Conservation (phyloP, 108 stramenopile species). For the Skeletonema menzelii region DNA sequence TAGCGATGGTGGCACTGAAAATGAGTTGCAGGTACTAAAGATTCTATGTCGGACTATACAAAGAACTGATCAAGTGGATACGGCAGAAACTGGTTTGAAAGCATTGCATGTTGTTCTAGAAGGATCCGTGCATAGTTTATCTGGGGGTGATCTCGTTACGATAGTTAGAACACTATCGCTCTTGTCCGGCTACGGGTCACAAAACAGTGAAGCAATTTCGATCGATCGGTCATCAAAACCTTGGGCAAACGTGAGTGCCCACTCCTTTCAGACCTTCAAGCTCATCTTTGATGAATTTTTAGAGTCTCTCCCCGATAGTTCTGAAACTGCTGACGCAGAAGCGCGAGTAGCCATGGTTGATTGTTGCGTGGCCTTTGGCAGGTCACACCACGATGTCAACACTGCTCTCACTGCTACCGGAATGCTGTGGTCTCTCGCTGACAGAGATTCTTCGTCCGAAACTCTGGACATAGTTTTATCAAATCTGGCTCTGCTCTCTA, state of each 20-base stretch:
- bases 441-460: slow-evolving; percentile 65
- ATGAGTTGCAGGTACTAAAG: slow-evolving; percentile 41
- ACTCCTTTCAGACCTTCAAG: slow-evolving; percentile 86
- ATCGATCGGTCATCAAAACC: slow-evolving; percentile 54
- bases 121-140: slow-evolving; percentile 67
- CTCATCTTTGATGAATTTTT: slow-evolving; percentile 91
- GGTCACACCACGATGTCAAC: slow-evolving; percentile 87
- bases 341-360: slow-evolving; percentile 66
- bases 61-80: slow-evolving; percentile 43
- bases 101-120: slow-evolving; percentile 72
- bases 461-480: slow-evolving; percentile 76
- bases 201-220: neutral
- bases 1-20: neutral
- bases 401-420: slow-evolving; percentile 92
- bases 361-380: slow-evolving; percentile 87
- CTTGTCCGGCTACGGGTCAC: slow-evolving; percentile 40
- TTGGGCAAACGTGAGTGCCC: slow-evolving; percentile 71
- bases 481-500: slow-evolving; percentile 67
- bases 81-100: slow-evolving; percentile 66
- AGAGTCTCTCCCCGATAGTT: slow-evolving; percentile 15
- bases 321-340: slow-evolving; percentile 15
- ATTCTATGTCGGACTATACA: slow-evolving; percentile 72
- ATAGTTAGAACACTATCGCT: slow-evolving; percentile 61
- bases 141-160: slow-evolving; percentile 51
- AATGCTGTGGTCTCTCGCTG: slow-evolving; percentile 85